Evolutionary conservation across 352 stramenopile genomes (phyloP), one percentile per base, ranked within the genome.

Genomic region (Globisporangium acanthophoron): DNA sequence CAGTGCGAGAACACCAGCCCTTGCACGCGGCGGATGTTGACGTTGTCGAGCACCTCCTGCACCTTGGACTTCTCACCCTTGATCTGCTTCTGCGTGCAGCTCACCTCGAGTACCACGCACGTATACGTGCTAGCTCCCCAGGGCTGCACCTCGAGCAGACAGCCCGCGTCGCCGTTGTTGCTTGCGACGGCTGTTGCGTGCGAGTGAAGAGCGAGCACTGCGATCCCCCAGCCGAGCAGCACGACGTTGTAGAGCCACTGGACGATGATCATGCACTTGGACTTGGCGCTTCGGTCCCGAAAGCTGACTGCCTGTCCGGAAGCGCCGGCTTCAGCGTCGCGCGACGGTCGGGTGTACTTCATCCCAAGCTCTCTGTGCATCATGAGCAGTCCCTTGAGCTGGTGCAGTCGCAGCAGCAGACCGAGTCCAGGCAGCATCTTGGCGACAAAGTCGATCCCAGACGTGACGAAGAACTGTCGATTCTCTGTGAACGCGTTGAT

Each of bases 1-100:
- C 61, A 75, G 29, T 72, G 60, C 18, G 54, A 56, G 33, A 73
- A 44, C 24, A 61, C 51, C 3, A 75, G 52, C 3, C 56, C 47
- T 12, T 62, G 44, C 7, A 75, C 20, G 9, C 21, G 63, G 18
- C 11, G 1, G 0, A 45, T 13, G 29, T 52, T 31, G 18, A 59
- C 43, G 12, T 20, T 31, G 2, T 20, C 31, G 18, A 59, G 48
- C n/a, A 48, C 39, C 3, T 27, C 35, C 8, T 55, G 15, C 7
- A 33, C 20, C 20, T 39, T 24, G 2, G 11, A 9, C 9, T 33
- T 33, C n/a, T 21, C 37, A 4, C 46, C 46, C 15, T 18, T 13
- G 4, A 55, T 40, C 12, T 41, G 33, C 40, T 40, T 49, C 45
- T 61, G 45, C 31, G 54, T 52, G 39, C 55, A 55, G 37, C 37